These are phyloP conservation scores for Taiozyma sp. DNA, from an alignment of 1,139 yeast species.

Conservation along the genomic window DNA sequence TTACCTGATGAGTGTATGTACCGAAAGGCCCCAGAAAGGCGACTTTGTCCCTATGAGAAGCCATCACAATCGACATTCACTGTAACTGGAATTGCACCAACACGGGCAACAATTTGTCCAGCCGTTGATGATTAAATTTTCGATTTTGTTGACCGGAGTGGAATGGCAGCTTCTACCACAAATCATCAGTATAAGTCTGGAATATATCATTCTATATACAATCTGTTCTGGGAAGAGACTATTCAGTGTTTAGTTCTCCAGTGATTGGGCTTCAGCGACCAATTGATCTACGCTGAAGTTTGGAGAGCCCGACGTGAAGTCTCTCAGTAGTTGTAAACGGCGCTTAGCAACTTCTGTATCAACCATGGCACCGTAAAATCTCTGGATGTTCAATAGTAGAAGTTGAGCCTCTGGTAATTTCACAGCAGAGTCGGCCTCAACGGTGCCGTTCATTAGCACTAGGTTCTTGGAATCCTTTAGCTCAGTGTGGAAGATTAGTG, in stretches of 20 bases:
- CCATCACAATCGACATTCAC: background rate
- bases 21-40: constrained; percentile 88
- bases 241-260: constrained; percentile 41
- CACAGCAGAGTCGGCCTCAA: constrained; percentile 67
- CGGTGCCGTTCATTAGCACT: constrained; percentile 83
- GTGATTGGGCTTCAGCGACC: constrained; percentile 66
- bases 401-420: constrained; percentile 69
- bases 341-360: constrained; percentile 37
- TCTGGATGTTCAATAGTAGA: constrained; percentile 72
- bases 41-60: constrained; percentile 30
- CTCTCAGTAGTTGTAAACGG: constrained; percentile 53
- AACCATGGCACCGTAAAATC: constrained; percentile 76
- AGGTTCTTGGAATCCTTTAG: constrained; percentile 55
- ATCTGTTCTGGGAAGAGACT: background rate
- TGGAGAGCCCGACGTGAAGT: constrained; percentile 66
- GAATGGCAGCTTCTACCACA: too few relatives aligned
- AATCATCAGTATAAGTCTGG: too few relatives aligned
- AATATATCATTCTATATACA: background rate
- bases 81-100: too few relatives aligned
- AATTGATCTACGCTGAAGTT: constrained; percentile 63
- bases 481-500: constrained; percentile 84
- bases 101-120: too few relatives aligned
- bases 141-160: too few relatives aligned
- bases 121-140: background rate
- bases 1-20: constrained; percentile 84